Base-by-base conservation (phyloP, 331 rosid genomes). In the Saraca asoca region DNA sequence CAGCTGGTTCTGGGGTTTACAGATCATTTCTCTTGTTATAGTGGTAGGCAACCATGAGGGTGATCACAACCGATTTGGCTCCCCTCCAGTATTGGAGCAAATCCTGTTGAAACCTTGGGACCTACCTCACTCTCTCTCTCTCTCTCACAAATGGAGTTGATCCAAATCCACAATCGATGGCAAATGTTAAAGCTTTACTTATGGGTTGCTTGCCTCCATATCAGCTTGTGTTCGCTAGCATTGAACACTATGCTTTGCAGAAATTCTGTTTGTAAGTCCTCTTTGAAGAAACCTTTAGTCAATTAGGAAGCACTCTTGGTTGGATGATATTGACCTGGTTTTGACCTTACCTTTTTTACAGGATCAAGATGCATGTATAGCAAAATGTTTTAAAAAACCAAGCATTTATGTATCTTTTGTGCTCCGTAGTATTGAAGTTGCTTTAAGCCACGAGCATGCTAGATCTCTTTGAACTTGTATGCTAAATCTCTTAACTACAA, bases 21-120 rank as follows among this genome's bases (percentile, higher is more conserved):
- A 38, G 10, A 38, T 38, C 65, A 58, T 48, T 58, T 48, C 74
- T 16, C 56, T 33, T 69, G 65, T 14, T 67, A 59, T 51, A 72
- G 60, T 7, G 43, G 43, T 51, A 35, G 20, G 29, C 62, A 57
- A 9, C 12, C 24, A 51, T 44, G 15, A 29, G 61, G 58, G 11
- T 14, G 34, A 51, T 52, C 64, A 17, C 2, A 6, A 51, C 19
- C 12, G 24, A 34, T 44, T 13, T 8, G 9, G 43, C 12, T 20
- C 19, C 7, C n/a, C 19, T 39, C 31, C 31, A 24, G 31, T 24
- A 24, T 24, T 3, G n/a, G n/a, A n/a, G n/a, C n/a, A n/a, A n/a
- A n/a, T n/a, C n/a, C n/a, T n/a, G n/a, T n/a, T n/a, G n/a, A n/a
- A 24, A 24, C 31, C 31, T 1, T 24, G 3, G 31, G 31, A 24